phyloP scores from a whole-genome alignment of 2,329 filamentous ascomycete species.

The Colletotrichum melonis region DNA sequence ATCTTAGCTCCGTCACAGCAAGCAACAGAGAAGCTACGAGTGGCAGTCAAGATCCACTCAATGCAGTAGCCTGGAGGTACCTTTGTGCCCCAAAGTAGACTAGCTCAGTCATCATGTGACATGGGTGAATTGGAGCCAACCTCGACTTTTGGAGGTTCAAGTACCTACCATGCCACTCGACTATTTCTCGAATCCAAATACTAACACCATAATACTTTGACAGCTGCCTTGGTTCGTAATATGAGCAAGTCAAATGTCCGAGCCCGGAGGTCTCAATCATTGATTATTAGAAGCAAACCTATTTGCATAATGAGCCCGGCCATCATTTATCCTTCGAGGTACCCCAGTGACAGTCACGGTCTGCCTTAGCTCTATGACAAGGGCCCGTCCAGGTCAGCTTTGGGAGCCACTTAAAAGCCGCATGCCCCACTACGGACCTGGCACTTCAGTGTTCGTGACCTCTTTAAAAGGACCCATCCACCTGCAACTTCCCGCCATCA shows the following conservation, averaged over 20 bases:
- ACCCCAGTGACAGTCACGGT: background rate
- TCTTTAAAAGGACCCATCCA: constrained; percentile 7
- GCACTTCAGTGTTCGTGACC: constrained; percentile 5
- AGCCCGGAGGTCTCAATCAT: background rate
- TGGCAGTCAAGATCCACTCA: background rate
- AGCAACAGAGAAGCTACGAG: background rate
- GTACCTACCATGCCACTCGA: background rate
- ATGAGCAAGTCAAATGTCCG: background rate
- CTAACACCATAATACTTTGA: background rate
- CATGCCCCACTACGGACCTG: constrained; percentile 5
- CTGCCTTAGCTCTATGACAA: background rate
- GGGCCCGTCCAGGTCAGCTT: background rate
- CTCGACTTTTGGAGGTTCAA: background rate
- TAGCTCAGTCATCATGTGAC: constrained; percentile 21
- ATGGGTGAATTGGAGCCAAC: background rate
- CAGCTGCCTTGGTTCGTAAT: background rate
- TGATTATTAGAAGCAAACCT: background rate
- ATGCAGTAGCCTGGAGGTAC: background rate
- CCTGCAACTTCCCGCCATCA: background rate
- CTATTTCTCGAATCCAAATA: background rate
- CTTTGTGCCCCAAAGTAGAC: background rate
- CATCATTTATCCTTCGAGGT: background rate
- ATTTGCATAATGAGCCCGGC: background rate
- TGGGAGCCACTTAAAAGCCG: constrained; percentile 3
- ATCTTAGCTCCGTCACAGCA: background rate